Base-by-base conservation (phyloP, 1,284 basidiomycete species). In the Paramarasmius palmivorus region DNA sequence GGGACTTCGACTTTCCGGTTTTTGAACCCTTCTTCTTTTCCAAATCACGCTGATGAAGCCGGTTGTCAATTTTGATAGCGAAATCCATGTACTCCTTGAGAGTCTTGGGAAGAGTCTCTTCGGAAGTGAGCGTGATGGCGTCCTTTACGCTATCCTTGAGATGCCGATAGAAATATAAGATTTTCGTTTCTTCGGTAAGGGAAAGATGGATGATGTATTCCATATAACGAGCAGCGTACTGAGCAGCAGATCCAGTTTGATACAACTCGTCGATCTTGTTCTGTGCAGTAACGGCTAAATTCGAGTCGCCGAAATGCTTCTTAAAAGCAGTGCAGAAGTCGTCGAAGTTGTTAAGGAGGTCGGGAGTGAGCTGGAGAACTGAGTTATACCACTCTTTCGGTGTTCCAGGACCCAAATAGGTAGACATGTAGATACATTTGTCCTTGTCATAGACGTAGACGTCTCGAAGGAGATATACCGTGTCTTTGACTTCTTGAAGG, bases 251-350 rank as follows among this genome's bases (percentile, higher is more conserved):
- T 2, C 62, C 59, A 12, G 63, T 67, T 46, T 72, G 69, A 0
- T 47, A 48, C 17, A 72, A 61, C 0, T 52, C 29, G 3, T 65
- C 50, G 20, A 68, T 53, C 39, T 64, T 61, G 3, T 34, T 26
- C 1, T 61, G 40, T 10, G 63, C 58, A 14, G 50, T 62, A 29
- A 49, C 56, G 20, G 61, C 56, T 15, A 61, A 49, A 41, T 64
- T 58, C 14, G 65, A 59, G 29, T 67, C 64, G 4, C 59, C 57
- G 20, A 70, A 67, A 19, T 68, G 63, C 6, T 53, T 58, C 35
- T 53, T 50, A 41, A 68, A 70, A 12, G 61, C 52, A 1, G 42
- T 37, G 6, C 66, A 39, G 22, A 70, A 63, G 3, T 22, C 39
- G 6, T 51, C 53, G 46, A 60, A 66, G 41, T 59, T 54, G 65